Base-by-base conservation (phyloP, 2,329 filamentous ascomycete species). In the Trichoderma sp. region DNA sequence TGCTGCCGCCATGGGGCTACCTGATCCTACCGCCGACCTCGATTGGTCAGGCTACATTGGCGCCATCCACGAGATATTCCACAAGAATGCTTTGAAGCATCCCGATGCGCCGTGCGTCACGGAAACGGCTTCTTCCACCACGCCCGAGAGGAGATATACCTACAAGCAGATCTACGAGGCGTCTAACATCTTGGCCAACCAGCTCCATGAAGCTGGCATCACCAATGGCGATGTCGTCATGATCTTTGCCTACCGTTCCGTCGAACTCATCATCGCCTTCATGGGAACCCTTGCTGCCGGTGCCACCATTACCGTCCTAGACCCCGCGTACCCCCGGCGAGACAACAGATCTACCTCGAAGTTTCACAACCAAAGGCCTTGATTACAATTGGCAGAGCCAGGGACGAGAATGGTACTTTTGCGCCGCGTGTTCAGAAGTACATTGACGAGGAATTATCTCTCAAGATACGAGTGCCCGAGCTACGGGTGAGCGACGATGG, bases 91-190 rank as follows among this genome's bases (percentile, higher is more conserved):
- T 9, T 83, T 88, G 81, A 88, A 86, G 77, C 88, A 93, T 80
- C 95, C 95, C 1, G 91, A 94, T 56, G 80, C 83, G 41, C 79
- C 80, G 1, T 90, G 88, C 75, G 88, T 90, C 45, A 81, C 83
- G 12, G 89, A 90, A 80, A 90, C 88, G 78, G 83, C 82, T 60
- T 77, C 45, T 3, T 68, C 76, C n/a, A 77, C 77, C 12, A 86
- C 88, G 3, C 88, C 91, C 8, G 87, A 91, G 82, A 88, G 94
- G 77, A 85, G 85, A 66, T 98, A 97, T 84, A 96, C 92, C 29
- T 98, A 98, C 83, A 87, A 88, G 78, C 94, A 97, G 81, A 98
- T 98, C 81, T 89, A 95, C 81, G 93, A 98, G 85, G 92, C 93
- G 0, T 93, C 94, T 35, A 97, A 97, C 82, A 88, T 91, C 21